Conservation (phyloP, 345 rosid genomes). For the Gossypium rotundifolium region DNA sequence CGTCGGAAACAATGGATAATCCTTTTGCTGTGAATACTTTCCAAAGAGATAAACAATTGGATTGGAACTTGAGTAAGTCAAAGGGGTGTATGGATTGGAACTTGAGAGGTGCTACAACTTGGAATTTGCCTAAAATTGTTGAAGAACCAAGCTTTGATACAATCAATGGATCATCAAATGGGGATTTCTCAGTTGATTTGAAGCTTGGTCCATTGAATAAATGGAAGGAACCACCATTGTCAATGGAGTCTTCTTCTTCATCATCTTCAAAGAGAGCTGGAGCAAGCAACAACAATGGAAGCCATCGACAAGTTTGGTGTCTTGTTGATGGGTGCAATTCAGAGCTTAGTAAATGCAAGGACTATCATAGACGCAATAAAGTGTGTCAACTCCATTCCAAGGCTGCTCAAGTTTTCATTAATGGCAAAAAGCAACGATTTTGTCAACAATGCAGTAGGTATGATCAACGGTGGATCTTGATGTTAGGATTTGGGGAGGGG, state of each 20-base stretch:
- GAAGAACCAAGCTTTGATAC: slow-evolving; percentile 40
- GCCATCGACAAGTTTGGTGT: slow-evolving; percentile 41
- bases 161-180: slow-evolving; percentile 32
- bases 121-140: slow-evolving; percentile 48
- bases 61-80: too few relatives aligned
- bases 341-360: slow-evolving; percentile 66
- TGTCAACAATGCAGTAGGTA: slow-evolving; percentile 97
- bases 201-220: slow-evolving; percentile 56
- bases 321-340: slow-evolving; percentile 70
- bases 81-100: slow-evolving; percentile 61
- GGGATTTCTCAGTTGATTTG: slow-evolving; percentile 67
- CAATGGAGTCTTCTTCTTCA: slow-evolving; percentile 26
- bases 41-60: too few relatives aligned
- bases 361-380: slow-evolving; percentile 80
- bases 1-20: too few relatives aligned
- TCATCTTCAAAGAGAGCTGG: slow-evolving; percentile 55
- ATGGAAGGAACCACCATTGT: slow-evolving; percentile 34
- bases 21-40: background rate
- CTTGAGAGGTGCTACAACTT: slow-evolving; percentile 37
- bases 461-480: background rate
- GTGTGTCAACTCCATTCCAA: slow-evolving; percentile 84
- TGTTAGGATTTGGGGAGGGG: background rate
- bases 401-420: slow-evolving; percentile 58
- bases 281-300: slow-evolving; percentile 31
- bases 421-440: slow-evolving; percentile 64